Percentiles rank a stretch among this genome's conserved stretches.
These are phyloP conservation scores for Aspergillus pseudoglaucus DNA, from an alignment of 2,329 filamentous ascomycete species.

Conservation along the genomic window DNA sequence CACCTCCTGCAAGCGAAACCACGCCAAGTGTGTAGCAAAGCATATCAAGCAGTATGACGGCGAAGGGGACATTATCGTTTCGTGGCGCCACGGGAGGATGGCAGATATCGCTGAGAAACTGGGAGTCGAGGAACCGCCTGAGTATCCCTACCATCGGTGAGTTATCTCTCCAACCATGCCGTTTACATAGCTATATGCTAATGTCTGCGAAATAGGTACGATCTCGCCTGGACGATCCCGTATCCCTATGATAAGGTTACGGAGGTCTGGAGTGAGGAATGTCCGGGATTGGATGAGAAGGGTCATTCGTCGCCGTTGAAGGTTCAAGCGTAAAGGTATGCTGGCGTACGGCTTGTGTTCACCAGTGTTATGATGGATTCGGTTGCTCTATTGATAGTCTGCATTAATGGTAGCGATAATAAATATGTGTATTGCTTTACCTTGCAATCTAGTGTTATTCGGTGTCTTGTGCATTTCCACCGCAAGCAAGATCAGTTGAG, in stretches of 20 bases:
- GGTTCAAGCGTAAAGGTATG: constrained; percentile 14
- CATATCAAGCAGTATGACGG: constrained; percentile 15
- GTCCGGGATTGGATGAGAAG: constrained; percentile 19
- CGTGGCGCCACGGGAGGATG: constrained; percentile 24
- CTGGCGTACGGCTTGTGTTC: not conserved
- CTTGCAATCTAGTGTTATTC: no score
- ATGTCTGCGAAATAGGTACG: constrained; percentile 14
- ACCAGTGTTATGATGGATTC: not conserved
- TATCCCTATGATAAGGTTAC: constrained; percentile 23
- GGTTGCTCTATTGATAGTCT: not conserved
- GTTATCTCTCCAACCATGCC: constrained; percentile 3
- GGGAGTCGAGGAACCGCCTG: constrained; percentile 13
- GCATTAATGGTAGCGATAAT: no score
- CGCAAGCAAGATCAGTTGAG: no score
- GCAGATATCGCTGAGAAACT: constrained; percentile 14
- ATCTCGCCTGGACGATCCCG: constrained; percentile 25
- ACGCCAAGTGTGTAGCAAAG: constrained; percentile 16
- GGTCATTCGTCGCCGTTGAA: constrained; percentile 5
- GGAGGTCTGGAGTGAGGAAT: constrained; percentile 17
- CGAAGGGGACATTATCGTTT: constrained; percentile 22
- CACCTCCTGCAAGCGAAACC: constrained; percentile 18
- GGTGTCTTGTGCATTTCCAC: no score
- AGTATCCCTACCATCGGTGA: constrained; percentile 22
- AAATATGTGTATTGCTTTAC: no score
- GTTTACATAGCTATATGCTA: not conserved